Conservation (phyloP, 768 basidiomycete species). For the Psilocybe cubensis region DNA sequence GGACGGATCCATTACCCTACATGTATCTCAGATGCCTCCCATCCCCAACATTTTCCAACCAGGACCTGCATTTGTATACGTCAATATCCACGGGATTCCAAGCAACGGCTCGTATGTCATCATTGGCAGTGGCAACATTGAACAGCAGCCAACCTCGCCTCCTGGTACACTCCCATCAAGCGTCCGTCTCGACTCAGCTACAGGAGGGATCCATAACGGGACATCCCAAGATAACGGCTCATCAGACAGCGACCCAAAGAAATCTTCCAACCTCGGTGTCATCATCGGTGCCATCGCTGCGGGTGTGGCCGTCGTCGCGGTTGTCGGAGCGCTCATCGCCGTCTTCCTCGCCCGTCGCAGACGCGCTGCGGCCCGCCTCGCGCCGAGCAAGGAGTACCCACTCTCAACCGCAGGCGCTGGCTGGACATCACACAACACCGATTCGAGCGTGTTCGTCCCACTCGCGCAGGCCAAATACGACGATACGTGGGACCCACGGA, state of each 20-base stretch:
- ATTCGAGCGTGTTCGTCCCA: conserved; percentile 73
- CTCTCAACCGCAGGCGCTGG: conserved; percentile 8
- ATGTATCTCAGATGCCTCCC: conserved; percentile 81
- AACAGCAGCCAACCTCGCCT: conserved; percentile 56
- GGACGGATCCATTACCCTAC: conserved; percentile 76
- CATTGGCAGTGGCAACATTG: conserved; percentile 80
- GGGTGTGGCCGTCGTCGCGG: conserved; percentile 50
- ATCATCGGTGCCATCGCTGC: conserved; percentile 56
- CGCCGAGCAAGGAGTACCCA: conserved; percentile 11
- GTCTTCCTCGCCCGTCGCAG: conserved; percentile 54
- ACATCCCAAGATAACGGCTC: neutral
- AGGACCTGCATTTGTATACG: conserved; percentile 82
- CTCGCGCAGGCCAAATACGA: conserved; percentile 26
- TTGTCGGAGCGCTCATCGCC: conserved; percentile 55
- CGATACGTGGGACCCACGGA: neutral
- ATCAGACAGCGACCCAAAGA: neutral
- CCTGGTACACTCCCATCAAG: conserved; percentile 51
- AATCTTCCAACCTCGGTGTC: conserved; percentile 10
- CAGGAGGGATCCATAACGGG: neutral
- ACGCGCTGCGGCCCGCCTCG: conserved; percentile 37
- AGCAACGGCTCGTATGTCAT: conserved; percentile 76
- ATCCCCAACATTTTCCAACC: conserved; percentile 87
- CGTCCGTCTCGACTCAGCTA: conserved; percentile 37
- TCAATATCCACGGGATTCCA: conserved; percentile 83
- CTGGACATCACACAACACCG: conserved; percentile 35